Evolutionary conservation across 306 rosid species (phyloP), one percentile per base, ranked within the genome.

Genomic region (Gastrolobium villosum): DNA sequence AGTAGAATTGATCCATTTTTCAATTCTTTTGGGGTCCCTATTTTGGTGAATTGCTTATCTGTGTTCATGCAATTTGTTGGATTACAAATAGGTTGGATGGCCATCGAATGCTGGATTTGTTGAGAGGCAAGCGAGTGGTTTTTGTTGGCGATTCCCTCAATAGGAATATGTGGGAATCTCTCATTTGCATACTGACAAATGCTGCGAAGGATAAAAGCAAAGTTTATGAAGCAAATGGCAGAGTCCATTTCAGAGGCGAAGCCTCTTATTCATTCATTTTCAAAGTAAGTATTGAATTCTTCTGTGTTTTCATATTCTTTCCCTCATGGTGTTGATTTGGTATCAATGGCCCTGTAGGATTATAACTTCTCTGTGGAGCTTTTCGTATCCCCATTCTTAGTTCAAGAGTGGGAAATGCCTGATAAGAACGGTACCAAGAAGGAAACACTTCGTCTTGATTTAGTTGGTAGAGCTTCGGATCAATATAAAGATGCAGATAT

Each of bases 71-170:
- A 90, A 26, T 5, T 60, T 32, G 28, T 31, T 57, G 65, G 56
- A 30, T 67, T 76, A 52, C 3, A 76, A 6, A 40, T 40, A 75
- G 99, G 84, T 82, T 95, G 89, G 96, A 95, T 67, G 99, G 87
- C 4, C 83, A 77, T 82, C 81, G 70, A 39, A 70, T 95, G 94
- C 79, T 95, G 83, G 78, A 91, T 76, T 55, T 95, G 85, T 68
- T 95, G 78, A 87, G 84, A 79, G 98, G 99, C 11, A 95, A 88
- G 75, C 67, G 98, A 73, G 36, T 95, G 41, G 99, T 88, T 78
- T 95, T 95, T 55, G 99, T 95, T 30, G 99, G 99, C 0, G 99
- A 95, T 90, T 95, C 99, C n/a, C 87, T 95, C 55, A 95, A 95
- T 75, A 85, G 99, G 80, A 95, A 95, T 44, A 95, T 95, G 99